Percentiles rank a stretch among this genome's conserved stretches.
These are phyloP conservation scores for Actinidia arguta DNA, from an alignment of 179 eudicot genomes.

Conservation along the genomic window DNA sequence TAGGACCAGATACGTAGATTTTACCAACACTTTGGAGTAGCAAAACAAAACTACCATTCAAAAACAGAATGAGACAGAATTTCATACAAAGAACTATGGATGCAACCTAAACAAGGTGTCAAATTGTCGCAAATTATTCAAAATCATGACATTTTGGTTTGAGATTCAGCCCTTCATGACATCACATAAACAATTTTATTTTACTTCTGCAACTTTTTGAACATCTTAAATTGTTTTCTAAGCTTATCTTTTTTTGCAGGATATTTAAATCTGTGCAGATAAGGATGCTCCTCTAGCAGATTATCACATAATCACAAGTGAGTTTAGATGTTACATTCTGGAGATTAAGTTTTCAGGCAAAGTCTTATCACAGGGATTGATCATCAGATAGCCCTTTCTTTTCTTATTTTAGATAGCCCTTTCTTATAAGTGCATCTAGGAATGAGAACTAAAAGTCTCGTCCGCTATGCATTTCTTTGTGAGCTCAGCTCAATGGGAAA, in stretches of 20 bases:
- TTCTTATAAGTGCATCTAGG: constrained; percentile 1
- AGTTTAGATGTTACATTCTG: neutral
- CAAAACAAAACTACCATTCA: neutral
- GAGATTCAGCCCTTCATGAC: neutral
- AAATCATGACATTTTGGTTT: neutral
- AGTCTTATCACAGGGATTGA: neutral
- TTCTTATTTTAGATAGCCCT: neutral
- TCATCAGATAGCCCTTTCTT: neutral
- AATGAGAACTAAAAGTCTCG: neutral
- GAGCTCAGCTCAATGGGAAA: constrained; percentile 3
- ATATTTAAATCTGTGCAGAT: neutral
- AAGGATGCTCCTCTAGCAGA: neutral
- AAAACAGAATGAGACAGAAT: neutral
- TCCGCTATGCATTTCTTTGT: neutral
- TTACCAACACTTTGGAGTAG: too few species aligned
- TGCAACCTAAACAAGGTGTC: neutral
- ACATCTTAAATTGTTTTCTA: neutral
- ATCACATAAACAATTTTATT: neutral
- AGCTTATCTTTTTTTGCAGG: neutral
- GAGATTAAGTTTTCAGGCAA: neutral
- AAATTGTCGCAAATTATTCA: neutral
- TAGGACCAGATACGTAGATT: too few species aligned
- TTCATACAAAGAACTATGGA: neutral
- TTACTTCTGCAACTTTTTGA: neutral
- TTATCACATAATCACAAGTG: neutral